Conservation (phyloP, 2,329 filamentous ascomycete genomes). For the Aureobasidium sp. region DNA sequence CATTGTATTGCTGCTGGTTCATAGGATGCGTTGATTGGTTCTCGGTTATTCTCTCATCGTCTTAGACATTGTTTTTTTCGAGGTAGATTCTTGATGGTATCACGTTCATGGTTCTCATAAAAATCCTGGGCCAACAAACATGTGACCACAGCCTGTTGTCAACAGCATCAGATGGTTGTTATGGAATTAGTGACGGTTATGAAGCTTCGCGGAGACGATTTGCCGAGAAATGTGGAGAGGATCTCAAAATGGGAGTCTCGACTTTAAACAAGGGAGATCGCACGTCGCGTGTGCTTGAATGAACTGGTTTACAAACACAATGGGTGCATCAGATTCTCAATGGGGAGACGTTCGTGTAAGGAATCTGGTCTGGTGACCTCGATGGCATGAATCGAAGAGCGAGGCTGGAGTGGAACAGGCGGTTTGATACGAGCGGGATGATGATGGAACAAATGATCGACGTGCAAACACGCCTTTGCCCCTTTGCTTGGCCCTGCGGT, state of each 20-base stretch:
- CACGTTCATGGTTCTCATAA: background rate
- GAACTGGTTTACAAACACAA: background rate
- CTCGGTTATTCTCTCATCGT: background rate
- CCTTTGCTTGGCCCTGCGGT: slow-evolving; percentile 2
- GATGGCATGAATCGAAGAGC: background rate
- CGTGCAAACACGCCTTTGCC: background rate
- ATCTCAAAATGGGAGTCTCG: background rate
- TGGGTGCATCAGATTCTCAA: background rate
- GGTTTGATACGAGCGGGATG: slow-evolving; percentile 4
- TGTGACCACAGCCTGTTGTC: background rate
- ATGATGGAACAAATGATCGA: background rate
- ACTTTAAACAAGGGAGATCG: background rate
- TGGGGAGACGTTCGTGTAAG: background rate
- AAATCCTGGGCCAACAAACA: background rate
- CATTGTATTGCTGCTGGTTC: background rate
- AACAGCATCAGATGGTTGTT: background rate
- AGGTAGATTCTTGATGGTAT: background rate
- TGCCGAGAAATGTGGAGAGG: background rate
- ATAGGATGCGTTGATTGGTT: background rate
- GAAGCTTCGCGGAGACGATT: background rate
- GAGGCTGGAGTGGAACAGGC: background rate
- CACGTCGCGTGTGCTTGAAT: background rate
- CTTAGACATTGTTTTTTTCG: background rate
- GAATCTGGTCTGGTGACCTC: background rate
- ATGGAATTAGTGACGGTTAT: slow-evolving; percentile 3